phyloP scores from a whole-genome alignment of 495 filamentous ascomycete genomes.

The Letharia columbiana region DNA sequence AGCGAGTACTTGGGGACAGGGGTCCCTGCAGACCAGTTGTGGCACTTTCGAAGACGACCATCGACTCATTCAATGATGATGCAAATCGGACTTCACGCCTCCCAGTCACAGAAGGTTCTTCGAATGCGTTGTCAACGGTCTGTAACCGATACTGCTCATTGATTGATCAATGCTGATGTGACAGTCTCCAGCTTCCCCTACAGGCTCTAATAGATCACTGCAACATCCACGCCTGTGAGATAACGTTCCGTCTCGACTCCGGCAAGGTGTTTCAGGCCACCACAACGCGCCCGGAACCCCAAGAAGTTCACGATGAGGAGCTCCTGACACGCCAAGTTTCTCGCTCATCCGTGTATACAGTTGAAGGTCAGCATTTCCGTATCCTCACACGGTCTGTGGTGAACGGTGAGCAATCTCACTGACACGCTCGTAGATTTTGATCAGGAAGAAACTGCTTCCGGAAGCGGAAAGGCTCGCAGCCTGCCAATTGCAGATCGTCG shows the following conservation, averaged over 20 bases:
- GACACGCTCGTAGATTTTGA: background rate
- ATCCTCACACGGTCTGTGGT: background rate
- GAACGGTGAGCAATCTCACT: background rate
- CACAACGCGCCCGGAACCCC: background rate
- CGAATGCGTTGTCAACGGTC: background rate
- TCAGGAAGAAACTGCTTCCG: background rate
- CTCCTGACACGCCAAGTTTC: background rate
- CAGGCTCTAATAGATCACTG: background rate
- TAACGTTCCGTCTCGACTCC: background rate
- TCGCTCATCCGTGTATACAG: background rate
- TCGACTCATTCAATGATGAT: background rate
- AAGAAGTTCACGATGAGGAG: background rate
- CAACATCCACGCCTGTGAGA: background rate
- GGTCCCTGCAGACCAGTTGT: background rate
- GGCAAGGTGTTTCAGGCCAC: background rate
- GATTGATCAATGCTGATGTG: background rate
- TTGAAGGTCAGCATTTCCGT: background rate
- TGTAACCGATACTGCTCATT: background rate
- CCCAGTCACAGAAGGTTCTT: background rate
- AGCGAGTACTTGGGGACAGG: no score
- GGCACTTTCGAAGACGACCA: background rate
- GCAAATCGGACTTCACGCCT: background rate
- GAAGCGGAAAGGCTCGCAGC: background rate
- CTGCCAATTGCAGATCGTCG: background rate
- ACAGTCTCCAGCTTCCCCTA: background rate